Conservation (phyloP, 768 basidiomycete species). For the Plicaturopsis crispa region DNA sequence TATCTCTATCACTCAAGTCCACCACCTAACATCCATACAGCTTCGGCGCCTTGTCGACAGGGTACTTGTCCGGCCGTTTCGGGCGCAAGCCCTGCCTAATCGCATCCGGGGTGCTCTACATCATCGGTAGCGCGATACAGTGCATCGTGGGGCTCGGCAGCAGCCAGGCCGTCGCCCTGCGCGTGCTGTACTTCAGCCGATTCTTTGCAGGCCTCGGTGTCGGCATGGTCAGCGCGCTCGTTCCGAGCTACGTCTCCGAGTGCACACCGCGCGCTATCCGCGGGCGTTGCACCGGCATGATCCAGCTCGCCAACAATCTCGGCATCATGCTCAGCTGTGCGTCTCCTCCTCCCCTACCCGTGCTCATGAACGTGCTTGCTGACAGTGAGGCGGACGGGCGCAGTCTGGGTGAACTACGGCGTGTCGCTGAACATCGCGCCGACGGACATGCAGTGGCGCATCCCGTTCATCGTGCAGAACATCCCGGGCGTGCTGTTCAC, state of each 20-base stretch:
- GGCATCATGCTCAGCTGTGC: constrained; percentile 28
- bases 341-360: constrained; percentile 5
- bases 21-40: constrained; percentile 13
- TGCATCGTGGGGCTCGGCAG: constrained; percentile 33
- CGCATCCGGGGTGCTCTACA: constrained; percentile 35
- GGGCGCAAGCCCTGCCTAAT: constrained; percentile 40
- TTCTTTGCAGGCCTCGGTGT: constrained; percentile 58
- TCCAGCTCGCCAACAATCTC: constrained; percentile 24
- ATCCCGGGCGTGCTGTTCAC: constrained; percentile 45
- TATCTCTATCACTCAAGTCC: not conserved
- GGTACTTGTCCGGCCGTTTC: constrained; percentile 30
- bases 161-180: constrained; percentile 23
- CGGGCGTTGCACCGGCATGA: constrained; percentile 40
- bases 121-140: constrained; percentile 42
- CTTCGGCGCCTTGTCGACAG: constrained; percentile 36
- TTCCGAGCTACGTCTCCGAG: constrained; percentile 46
- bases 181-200: constrained; percentile 37
- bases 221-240: constrained; percentile 42
- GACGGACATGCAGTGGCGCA: constrained; percentile 42
- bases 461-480: constrained; percentile 44
- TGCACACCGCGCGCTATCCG: constrained; percentile 39
- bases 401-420: constrained; percentile 43
- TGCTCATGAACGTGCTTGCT: too few relatives aligned
- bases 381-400: too few relatives aligned
- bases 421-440: constrained; percentile 26